Conservation (phyloP, 352 stramenopile species). For the Pythium sukuiense region DNA sequence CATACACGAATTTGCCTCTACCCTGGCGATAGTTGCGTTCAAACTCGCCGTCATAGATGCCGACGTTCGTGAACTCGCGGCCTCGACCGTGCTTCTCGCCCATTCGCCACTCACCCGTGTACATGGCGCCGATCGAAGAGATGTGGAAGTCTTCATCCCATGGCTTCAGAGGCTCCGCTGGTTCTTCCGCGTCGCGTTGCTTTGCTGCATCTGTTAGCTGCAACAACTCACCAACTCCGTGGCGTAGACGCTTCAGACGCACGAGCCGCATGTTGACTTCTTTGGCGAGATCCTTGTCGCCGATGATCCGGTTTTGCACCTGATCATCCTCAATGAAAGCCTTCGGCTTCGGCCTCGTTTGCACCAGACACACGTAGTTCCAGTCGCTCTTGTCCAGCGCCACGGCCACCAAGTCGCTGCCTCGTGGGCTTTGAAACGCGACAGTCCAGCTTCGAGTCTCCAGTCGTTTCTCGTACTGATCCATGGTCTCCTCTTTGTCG, state of each 20-base stretch:
- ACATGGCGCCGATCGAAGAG: constrained; percentile 62
- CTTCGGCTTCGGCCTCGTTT: constrained; percentile 48
- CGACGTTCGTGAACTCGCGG: constrained; percentile 63
- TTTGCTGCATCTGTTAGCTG: constrained; percentile 10
- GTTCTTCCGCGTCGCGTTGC: constrained; percentile 1
- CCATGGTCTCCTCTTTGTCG: constrained; percentile 32
- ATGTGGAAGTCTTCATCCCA: constrained; percentile 67
- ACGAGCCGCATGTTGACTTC: constrained; percentile 72
- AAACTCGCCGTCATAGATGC: constrained; percentile 67
- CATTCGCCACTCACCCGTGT: constrained; percentile 48
- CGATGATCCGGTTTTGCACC: constrained; percentile 44
- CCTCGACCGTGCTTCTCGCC: constrained; percentile 54
- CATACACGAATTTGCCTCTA: constrained; percentile 53
- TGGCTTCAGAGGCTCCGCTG: constrained; percentile 25
- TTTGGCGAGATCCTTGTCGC: constrained; percentile 44
- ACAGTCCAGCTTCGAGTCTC: constrained; percentile 61
- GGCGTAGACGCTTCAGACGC: constrained; percentile 50
- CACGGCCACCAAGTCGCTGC: constrained; percentile 41
- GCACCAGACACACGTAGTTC: constrained; percentile 62
- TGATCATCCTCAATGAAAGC: constrained; percentile 66
- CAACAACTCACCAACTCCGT: constrained; percentile 53
- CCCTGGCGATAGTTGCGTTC: constrained; percentile 40
- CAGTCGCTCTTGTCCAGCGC: constrained; percentile 65
- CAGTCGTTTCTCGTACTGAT: constrained; percentile 31
- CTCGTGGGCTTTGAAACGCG: constrained; percentile 49